Percentiles rank a stretch among this genome's conserved stretches.
phyloP scores from a whole-genome alignment of 1,284 basidiomycete genomes.

The Malassezia slooffiae region DNA sequence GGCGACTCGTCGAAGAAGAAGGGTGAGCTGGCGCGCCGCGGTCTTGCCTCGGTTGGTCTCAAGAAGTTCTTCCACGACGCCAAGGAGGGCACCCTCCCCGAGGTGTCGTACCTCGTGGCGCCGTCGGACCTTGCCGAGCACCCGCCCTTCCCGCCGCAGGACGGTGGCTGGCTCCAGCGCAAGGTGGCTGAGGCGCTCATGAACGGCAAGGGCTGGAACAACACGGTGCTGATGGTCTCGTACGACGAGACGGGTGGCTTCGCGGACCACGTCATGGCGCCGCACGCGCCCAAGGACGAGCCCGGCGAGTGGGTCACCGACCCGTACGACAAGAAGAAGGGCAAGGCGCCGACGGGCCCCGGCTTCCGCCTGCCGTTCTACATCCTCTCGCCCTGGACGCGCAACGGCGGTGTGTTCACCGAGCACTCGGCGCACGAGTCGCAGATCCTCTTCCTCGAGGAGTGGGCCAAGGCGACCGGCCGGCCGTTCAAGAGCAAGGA shows the following conservation, averaged over 20 bases:
- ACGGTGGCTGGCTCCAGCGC: conserved; percentile 35
- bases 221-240: conserved; percentile 24
- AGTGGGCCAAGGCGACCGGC: conserved; percentile 30
- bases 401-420: conserved; percentile 30
- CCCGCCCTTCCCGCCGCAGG: conserved; percentile 24
- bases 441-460: conserved; percentile 29
- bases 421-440: conserved; percentile 29
- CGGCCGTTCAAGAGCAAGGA: conserved; percentile 21
- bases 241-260: conserved; percentile 38
- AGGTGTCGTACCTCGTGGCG: conserved; percentile 33
- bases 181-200: conserved; percentile 26
- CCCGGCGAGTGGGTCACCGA: conserved; percentile 26
- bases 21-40: conserved; percentile 17
- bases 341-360: conserved; percentile 22
- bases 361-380: conserved; percentile 37
- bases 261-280: conserved; percentile 27
- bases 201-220: conserved; percentile 21
- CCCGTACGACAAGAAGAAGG: conserved; percentile 21
- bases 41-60: conserved; percentile 21
- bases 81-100: conserved; percentile 22
- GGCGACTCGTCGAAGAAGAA: conserved; percentile 7
- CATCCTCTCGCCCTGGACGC: conserved; percentile 30
- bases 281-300: conserved; percentile 12
- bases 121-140: conserved; percentile 34
- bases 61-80: conserved; percentile 28